phyloP scores from a whole-genome alignment of 768 basidiomycete genomes.

The Macrocybe gigantea region DNA sequence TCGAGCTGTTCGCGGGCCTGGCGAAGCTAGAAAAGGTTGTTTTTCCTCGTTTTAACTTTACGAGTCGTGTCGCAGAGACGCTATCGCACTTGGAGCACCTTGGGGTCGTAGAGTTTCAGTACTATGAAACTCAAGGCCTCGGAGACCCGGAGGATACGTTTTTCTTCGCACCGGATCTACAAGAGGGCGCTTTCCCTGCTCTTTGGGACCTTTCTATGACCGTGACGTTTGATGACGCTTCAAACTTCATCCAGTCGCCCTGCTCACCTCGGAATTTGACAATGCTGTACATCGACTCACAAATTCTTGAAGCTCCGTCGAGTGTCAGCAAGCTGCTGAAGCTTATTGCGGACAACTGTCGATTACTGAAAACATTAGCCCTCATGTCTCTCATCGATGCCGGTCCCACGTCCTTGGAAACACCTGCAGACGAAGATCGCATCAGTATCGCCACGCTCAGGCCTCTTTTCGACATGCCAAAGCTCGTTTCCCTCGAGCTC shows the following conservation, averaged over 20 bases:
- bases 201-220: conserved; percentile 49
- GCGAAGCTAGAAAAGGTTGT: conserved; percentile 40
- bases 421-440: conserved; percentile 13
- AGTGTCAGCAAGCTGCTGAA: conserved; percentile 36
- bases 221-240: conserved; percentile 35
- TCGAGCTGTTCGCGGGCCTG: conserved; percentile 32
- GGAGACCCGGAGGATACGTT: conserved; percentile 39
- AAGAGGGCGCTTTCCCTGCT: conserved; percentile 45
- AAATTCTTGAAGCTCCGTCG: conserved; percentile 34
- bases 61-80: conserved; percentile 37
- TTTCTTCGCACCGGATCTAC: conserved; percentile 36
- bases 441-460: conserved; percentile 27
- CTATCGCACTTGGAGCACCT: conserved; percentile 40
- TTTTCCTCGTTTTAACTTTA: conserved; percentile 48
- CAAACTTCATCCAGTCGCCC: conserved; percentile 34
- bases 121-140: conserved; percentile 38
- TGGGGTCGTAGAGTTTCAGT: conserved; percentile 47
- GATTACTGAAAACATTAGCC: conserved; percentile 37
- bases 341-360: conserved; percentile 42
- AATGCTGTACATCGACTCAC: conserved; percentile 46
- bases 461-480: conserved; percentile 27
- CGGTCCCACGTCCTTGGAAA: conserved; percentile 1
- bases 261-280: conserved; percentile 46
- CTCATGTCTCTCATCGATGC: conserved; percentile 28
- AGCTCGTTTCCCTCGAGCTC: conserved; percentile 28